Percentiles rank a stretch among this genome's conserved stretches.
Evolutionary conservation across 2,329 filamentous ascomycete genomes (phyloP).

Genomic region (Penicillium paneum): DNA sequence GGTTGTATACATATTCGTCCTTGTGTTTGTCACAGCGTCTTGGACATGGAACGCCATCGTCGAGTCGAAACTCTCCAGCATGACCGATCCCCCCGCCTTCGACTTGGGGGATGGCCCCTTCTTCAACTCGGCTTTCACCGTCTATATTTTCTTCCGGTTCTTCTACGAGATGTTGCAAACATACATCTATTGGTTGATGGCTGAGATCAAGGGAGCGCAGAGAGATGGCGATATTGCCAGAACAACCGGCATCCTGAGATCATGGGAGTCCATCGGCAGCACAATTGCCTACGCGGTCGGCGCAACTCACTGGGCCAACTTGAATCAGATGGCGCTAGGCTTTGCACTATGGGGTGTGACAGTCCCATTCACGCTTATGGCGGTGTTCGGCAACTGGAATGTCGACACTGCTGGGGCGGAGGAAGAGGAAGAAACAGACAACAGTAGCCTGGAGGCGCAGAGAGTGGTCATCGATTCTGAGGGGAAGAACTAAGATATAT

Average conservation of each 20-base stretch:
- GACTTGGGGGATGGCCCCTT: conserved; percentile 27
- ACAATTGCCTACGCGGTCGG: conserved; percentile 34
- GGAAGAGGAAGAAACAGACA: conserved; percentile 3
- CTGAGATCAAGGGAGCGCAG: conserved; percentile 26
- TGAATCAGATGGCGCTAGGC: conserved; percentile 33
- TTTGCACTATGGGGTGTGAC: conserved; percentile 31
- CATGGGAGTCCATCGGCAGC: conserved; percentile 34
- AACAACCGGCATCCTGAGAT: conserved; percentile 32
- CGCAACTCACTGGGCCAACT: conserved; percentile 28
- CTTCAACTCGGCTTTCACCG: conserved; percentile 42
- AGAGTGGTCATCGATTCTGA: conserved; percentile 4
- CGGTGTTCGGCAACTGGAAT: conserved; percentile 19
- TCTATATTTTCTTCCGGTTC: conserved; percentile 51
- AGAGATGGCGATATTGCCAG: conserved; percentile 31
- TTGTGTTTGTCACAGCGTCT: conserved; percentile 42
- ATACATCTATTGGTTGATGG: conserved; percentile 53
- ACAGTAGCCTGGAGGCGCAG: conserved; percentile 12
- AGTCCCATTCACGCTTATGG: conserved; percentile 19
- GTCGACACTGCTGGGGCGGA: not conserved
- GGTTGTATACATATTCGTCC: conserved; percentile 44
- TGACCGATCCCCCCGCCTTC: conserved; percentile 47
- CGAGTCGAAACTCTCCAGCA: conserved; percentile 46
- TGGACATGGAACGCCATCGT: conserved; percentile 52
- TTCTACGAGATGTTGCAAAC: conserved; percentile 54
- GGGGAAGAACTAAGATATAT: not conserved